Conservation (phyloP, 2,329 filamentous ascomycete genomes). For the Apiospora rasikravindrae region DNA sequence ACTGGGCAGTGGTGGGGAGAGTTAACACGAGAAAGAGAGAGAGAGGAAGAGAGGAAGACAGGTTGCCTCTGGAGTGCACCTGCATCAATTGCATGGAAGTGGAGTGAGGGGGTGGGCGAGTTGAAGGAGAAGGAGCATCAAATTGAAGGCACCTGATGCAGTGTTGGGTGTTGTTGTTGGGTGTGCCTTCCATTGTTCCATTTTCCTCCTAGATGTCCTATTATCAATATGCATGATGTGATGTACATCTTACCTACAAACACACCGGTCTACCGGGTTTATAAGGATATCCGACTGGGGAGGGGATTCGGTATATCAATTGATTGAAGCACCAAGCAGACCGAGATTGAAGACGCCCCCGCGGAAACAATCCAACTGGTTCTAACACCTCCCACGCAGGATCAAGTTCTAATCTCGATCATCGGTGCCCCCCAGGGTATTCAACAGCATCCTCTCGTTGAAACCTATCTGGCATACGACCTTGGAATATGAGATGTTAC, state of each 20-base stretch:
- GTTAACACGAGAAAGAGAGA: background rate
- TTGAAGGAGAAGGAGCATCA: background rate
- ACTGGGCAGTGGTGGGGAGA: background rate
- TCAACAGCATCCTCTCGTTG: background rate
- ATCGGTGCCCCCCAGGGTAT: background rate
- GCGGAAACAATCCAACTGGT: background rate
- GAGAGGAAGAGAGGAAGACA: background rate
- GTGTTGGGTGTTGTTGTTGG: background rate
- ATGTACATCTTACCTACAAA: background rate
- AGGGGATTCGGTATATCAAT: background rate
- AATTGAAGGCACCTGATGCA: no score
- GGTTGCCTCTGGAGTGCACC: background rate
- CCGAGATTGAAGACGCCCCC: background rate
- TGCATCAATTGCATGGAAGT: background rate
- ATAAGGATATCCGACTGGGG: background rate
- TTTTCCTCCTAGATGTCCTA: no score
- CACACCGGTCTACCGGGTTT: background rate
- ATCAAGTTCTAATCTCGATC: background rate
- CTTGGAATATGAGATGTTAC: background rate
- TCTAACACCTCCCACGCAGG: background rate
- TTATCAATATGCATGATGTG: background rate
- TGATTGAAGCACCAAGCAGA: background rate
- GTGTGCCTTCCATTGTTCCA: background rate
- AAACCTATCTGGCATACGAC: constrained; percentile 6
- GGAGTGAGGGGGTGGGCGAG: background rate